Conservation (phyloP, 768 basidiomycete genomes). For the Boletus tylopilopsis region DNA sequence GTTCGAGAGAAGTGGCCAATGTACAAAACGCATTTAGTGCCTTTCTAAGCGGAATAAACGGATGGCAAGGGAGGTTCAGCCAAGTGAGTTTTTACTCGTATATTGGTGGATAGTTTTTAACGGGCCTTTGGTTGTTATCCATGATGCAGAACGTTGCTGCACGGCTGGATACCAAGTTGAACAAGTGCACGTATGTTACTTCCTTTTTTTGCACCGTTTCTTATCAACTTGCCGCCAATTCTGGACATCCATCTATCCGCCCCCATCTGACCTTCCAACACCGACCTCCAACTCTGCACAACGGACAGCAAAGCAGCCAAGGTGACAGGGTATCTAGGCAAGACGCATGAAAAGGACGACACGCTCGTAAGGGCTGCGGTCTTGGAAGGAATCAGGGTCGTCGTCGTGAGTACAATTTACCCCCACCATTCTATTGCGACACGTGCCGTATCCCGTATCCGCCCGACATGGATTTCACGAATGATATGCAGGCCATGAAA, state of each 20-base stretch:
- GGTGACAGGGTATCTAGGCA: constrained; percentile 81
- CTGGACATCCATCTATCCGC: constrained; percentile 86
- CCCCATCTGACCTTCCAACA: constrained; percentile 52
- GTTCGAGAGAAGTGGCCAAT: constrained; percentile 37
- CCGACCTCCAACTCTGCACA: constrained; percentile 58
- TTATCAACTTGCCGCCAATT: constrained; percentile 59
- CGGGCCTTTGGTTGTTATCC: constrained; percentile 34
- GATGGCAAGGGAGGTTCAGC: constrained; percentile 56
- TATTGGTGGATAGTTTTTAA: background rate
- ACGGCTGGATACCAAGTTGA: constrained; percentile 60
- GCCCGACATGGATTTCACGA: too few relatives aligned
- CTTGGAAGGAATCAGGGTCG: constrained; percentile 50
- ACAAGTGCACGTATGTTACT: constrained; percentile 50
- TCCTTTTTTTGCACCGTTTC: background rate
- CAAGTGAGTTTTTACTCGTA: constrained; percentile 40
- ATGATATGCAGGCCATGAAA: constrained; percentile 59
- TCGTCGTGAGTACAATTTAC: constrained; percentile 47
- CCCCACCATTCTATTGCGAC: too few relatives aligned
- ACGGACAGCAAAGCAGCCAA: constrained; percentile 70
- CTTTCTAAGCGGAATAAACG: constrained; percentile 42
- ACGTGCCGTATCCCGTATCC: too few relatives aligned
- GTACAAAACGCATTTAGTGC: constrained; percentile 46
- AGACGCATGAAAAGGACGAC: constrained; percentile 78
- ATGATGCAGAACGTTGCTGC: constrained; percentile 58
- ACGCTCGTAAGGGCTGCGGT: constrained; percentile 66